Evolutionary conservation across 352 stramenopile species (phyloP), one percentile per base, ranked within the genome.

Genomic region (Phytophthora lateralis): DNA sequence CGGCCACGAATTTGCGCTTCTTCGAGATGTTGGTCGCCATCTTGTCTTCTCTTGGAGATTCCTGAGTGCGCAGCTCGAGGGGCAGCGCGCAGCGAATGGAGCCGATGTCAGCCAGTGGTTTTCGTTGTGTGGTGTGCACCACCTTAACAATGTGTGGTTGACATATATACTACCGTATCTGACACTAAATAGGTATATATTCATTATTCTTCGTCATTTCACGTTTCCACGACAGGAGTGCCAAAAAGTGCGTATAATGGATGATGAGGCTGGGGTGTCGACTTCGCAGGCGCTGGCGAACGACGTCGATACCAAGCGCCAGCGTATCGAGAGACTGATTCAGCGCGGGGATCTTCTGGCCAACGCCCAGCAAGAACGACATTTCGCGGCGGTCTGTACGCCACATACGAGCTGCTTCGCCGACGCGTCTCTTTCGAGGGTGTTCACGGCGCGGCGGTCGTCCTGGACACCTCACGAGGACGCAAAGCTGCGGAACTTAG

Each of bases 1-100:
- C 97, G 45, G 97, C 97, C 57, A 99, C 91, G 84, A 99, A 99
- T 89, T 99, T 99, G 73, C 96, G 93, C 90, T 99, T 99, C 92
- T 98, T 98, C 48, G 94, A 99, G 76, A 99, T 99, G 71, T 94
- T 96, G 63, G 79, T 71, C 64, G 90, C 88, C 89, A 96, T 96
- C 44, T 60, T 53, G 29, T 64, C 57, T 63, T 75, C 54, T 58
- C 38, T 34, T 55, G 24, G 30, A 63, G 39, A 61, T 72, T 72
- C 67, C 67, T 68, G 62, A 75, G 53, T 75, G 67, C 66, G 35
- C 7, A 9, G 30, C 12, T n/a, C 6, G 12, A 17, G 20, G 38
- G 35, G 44, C n/a, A 46, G 7, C 11, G 46, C 10, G 42, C 11
- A 20, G 27, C 7, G 8, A 44, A 30, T 6, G 26, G 4, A 30